phyloP scores from a whole-genome alignment of 768 basidiomycete genomes.

The Tulasnella sp. region DNA sequence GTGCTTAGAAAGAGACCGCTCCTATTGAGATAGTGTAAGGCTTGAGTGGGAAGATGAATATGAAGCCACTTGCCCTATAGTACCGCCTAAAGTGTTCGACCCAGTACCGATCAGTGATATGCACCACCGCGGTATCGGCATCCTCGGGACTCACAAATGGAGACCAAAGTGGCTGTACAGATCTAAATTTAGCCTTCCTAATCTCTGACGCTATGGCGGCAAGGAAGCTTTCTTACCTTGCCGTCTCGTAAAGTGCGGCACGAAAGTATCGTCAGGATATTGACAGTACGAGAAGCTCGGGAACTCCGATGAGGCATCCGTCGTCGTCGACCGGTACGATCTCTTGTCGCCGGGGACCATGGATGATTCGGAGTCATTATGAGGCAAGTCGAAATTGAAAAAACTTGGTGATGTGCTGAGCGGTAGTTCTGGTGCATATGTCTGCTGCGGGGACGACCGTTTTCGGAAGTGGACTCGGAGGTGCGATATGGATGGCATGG shows the following conservation, averaged over 20 bases:
- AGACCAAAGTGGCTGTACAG: neutral
- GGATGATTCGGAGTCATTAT: neutral
- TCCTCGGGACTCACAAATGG: neutral
- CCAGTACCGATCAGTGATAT: neutral
- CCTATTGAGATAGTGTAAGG: neutral
- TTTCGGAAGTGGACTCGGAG: neutral
- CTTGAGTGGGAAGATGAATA: neutral
- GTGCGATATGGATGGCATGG: neutral
- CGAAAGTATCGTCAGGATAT: neutral
- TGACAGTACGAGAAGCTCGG: conserved; percentile 11
- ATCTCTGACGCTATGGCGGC: too few species aligned
- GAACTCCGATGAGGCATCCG: neutral
- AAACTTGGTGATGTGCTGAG: neutral
- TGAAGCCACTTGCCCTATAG: neutral
- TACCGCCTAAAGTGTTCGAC: neutral
- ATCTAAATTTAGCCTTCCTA: neutral
- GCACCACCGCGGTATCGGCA: neutral
- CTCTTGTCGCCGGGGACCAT: neutral
- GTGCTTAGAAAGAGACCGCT: conserved; percentile 30
- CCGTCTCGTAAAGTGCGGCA: neutral
- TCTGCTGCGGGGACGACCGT: neutral
- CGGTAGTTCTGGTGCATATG: neutral
- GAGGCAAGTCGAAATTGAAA: neutral
- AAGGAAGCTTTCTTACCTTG: neutral
- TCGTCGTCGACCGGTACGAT: neutral